A percentile compares a stretch with the other conserved stretches of the same genome.
Evolutionary conservation across 1,139 yeast species (phyloP).

Genomic region (Yamadazyma oceani): DNA sequence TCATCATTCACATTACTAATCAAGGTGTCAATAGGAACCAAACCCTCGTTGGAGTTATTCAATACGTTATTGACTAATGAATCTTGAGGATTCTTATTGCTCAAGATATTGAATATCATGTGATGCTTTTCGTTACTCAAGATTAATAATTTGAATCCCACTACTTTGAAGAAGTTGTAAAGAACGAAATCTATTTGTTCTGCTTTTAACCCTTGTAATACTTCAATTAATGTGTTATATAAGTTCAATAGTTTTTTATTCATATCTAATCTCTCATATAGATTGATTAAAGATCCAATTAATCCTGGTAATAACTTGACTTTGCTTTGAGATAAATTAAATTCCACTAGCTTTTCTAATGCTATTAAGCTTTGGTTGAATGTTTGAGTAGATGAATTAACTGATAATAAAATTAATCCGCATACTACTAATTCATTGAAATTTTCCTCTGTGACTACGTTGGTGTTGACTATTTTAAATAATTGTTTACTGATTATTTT

Average conservation of each 20-base stretch:
- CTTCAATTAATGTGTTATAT: constrained; percentile 21
- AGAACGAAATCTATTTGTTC: constrained; percentile 21
- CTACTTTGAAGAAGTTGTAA: constrained; percentile 43
- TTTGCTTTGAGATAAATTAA: constrained; percentile 20
- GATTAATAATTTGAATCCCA: constrained; percentile 48
- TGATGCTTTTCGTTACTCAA: constrained; percentile 29
- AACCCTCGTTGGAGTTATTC: constrained; percentile 21
- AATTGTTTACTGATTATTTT: constrained; percentile 25
- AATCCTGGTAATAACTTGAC: constrained; percentile 38
- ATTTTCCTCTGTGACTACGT: constrained; percentile 7
- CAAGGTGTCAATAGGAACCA: constrained; percentile 40
- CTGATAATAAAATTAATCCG: constrained; percentile 46
- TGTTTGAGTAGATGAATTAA: constrained; percentile 38
- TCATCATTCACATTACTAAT: constrained; percentile 23
- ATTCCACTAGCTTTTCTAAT: constrained; percentile 36
- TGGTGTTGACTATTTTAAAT: constrained; percentile 21
- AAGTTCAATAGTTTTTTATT: constrained; percentile 24
- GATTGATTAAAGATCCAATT: constrained; percentile 44
- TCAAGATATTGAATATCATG: constrained; percentile 33
- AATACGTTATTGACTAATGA: constrained; percentile 33
- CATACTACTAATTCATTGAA: constrained; percentile 29
- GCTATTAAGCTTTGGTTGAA: constrained; percentile 45
- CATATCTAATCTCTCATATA: constrained; percentile 42
- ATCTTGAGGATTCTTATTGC: constrained; percentile 28
- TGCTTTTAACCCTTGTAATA: constrained; percentile 9